These are phyloP conservation scores for Ophiostoma sp. DNA, from an alignment of 2,329 filamentous ascomycete genomes.

Conservation along the genomic window DNA sequence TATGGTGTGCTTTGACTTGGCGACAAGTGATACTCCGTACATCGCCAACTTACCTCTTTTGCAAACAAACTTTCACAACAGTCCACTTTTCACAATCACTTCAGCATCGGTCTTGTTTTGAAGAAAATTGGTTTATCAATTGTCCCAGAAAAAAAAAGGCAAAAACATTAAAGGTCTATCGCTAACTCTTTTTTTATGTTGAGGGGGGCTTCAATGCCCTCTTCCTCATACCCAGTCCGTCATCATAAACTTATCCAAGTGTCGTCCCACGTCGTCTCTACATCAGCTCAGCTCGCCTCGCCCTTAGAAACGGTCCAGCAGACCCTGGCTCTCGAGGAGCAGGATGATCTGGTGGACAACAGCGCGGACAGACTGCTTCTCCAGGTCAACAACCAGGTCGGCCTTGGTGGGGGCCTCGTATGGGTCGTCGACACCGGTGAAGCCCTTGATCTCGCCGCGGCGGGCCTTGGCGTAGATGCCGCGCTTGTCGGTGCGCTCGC, in stretches of 20 bases:
- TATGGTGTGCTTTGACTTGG: not conserved
- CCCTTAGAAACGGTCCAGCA: conserved; percentile 69
- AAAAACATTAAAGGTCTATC: conserved; percentile 16
- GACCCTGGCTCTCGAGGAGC: conserved; percentile 82
- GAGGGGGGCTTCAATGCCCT: not conserved
- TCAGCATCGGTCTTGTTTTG: not conserved
- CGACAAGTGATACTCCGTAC: not conserved
- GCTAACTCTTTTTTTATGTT: conserved; percentile 16
- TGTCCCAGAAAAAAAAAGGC: not conserved
- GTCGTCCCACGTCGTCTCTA: not conserved
- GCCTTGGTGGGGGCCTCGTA: conserved; percentile 84
- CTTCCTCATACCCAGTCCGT: not conserved
- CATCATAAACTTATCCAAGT: not conserved
- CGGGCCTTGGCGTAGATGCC: conserved; percentile 86
- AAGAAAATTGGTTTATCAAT: conserved; percentile 1
- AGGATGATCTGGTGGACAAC: conserved; percentile 97
- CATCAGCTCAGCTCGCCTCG: not conserved
- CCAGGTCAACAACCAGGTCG: conserved; percentile 79
- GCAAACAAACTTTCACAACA: not conserved
- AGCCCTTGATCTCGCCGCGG: conserved; percentile 90
- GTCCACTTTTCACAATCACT: not conserved
- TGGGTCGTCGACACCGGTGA: conserved; percentile 96
- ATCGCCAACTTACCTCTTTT: not conserved
- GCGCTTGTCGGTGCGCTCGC: conserved; percentile 91
- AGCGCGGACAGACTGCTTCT: conserved; percentile 84